Evolutionary conservation across 2,329 filamentous ascomycete species (phyloP).

Genomic region (Xylogone sp.): DNA sequence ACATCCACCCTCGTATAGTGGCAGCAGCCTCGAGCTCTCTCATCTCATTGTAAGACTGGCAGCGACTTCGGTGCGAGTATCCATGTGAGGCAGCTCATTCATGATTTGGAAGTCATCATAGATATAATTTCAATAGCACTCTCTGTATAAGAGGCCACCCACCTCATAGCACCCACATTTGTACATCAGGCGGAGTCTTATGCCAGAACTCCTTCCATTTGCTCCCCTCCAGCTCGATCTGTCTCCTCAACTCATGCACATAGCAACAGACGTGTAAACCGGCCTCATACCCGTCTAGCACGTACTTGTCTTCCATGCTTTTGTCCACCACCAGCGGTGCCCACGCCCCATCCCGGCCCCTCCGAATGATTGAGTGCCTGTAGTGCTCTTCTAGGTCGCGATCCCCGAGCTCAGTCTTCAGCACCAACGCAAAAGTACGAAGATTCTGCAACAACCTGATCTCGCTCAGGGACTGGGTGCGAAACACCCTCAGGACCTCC

Average conservation of each 20-base stretch:
- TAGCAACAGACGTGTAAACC: slow-evolving; percentile 18
- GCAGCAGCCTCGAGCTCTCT: too few species aligned
- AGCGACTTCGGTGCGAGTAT: too few species aligned
- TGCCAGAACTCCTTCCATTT: slow-evolving; percentile 5
- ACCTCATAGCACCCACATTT: slow-evolving; percentile 16
- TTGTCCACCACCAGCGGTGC: slow-evolving; percentile 7
- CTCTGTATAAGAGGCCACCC: background rate
- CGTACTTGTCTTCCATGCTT: slow-evolving; percentile 7
- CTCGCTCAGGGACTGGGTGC: slow-evolving; percentile 18
- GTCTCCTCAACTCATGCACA: slow-evolving; percentile 16
- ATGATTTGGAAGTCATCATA: too few species aligned
- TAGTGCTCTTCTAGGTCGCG: background rate
- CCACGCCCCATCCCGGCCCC: slow-evolving; percentile 7
- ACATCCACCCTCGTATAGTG: too few species aligned
- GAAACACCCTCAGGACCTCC: slow-evolving; percentile 23
- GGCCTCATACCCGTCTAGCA: slow-evolving; percentile 12
- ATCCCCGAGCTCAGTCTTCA: background rate
- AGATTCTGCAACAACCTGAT: slow-evolving; percentile 17
- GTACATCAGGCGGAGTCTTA: slow-evolving; percentile 13
- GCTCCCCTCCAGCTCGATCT: slow-evolving; percentile 13
- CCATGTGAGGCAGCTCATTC: too few species aligned
- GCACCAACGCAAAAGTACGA: slow-evolving; percentile 18
- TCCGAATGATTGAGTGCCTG: background rate
- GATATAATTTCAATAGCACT: too few species aligned
- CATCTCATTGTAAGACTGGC: too few species aligned